Evolutionary conservation across 768 basidiomycete genomes (phyloP), one percentile per base, ranked within the genome.

Genomic region (Calocybe gangraenosa): DNA sequence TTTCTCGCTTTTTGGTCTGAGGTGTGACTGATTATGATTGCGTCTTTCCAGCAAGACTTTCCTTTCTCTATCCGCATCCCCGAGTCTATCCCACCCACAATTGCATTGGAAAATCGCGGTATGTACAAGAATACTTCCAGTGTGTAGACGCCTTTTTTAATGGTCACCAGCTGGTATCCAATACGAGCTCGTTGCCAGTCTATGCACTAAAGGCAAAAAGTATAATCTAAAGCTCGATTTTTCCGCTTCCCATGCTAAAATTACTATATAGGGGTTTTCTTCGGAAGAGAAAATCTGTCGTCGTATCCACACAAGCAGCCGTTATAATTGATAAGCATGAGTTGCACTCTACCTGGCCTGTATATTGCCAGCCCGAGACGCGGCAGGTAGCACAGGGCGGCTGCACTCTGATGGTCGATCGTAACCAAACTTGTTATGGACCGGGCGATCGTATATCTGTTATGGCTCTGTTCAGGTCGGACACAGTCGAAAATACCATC

Each of bases 311-410:
- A 10, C 72, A 79, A 15, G 78, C 87, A 25, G 68, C 75, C 10
- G 84, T 96, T 36, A 78, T 83, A 50, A 89, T 96, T 56, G 87
- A 91, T 71, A 96, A 95, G 63, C 92, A 95, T 58, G 93, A 95
- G 52, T 69, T 94, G 6, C 92, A 95, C 58, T 87, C 92, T 3
- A 84, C 89, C 1, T 96, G 93, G 93, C 92, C 93, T 2, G 76
- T 94, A 22, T 95, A 92, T 58, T 78, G 78, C 39, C 87, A 91
- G 58, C 76, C 78, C 9, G 87, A 92, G 56, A 74, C 73, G 25
- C 84, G 88, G n/a, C 73, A 77, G 13, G 65, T 79, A 14, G 56
- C 70, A 2, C 78, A 82, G 50, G 84, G 90, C 2, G 84, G 82
- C 20, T 74, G 92, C 14, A 82, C 75, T 18, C 78, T 96, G 49